Percentiles rank a stretch among this genome's conserved stretches.
Conservation (phyloP, 371 early-diverging fungal species). For the Lichtheimia ramosa region DNA sequence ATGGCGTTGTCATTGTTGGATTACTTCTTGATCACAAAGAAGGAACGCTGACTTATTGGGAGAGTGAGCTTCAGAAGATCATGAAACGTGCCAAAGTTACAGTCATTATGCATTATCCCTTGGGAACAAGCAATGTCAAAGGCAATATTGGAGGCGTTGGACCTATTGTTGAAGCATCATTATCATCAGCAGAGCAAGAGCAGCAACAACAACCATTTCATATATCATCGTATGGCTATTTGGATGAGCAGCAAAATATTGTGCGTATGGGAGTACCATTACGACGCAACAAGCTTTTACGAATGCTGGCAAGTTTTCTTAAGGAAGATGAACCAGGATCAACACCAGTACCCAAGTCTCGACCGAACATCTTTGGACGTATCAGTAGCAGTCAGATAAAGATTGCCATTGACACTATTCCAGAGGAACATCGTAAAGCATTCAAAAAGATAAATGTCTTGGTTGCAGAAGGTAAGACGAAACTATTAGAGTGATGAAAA, state of each 20-base stretch:
- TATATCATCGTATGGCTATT: not conserved
- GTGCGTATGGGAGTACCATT: constrained; percentile 54
- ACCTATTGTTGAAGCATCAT: constrained; percentile 32
- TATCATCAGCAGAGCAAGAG: constrained; percentile 3
- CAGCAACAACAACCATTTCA: constrained; percentile 11
- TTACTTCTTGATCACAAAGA: too few species aligned
- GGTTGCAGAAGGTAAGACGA: constrained; percentile 43
- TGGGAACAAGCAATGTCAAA: too few species aligned
- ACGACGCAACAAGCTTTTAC: constrained; percentile 48
- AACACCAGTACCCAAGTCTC: not conserved
- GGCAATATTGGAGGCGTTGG: too few species aligned
- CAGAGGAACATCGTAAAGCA: constrained; percentile 26
- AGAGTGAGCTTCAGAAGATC: too few species aligned
- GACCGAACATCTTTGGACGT: not conserved
- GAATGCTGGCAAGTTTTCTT: constrained; percentile 15
- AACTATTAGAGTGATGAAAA: not conserved
- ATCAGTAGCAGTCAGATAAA: not conserved
- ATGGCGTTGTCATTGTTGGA: too few species aligned
- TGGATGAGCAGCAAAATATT: constrained; percentile 1
- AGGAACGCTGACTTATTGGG: too few species aligned
- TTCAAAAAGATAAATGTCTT: constrained; percentile 41
- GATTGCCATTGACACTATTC: constrained; percentile 9
- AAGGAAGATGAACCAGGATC: not conserved
- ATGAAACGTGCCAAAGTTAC: too few species aligned
- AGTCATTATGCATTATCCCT: too few species aligned